These are phyloP conservation scores for Nakaseomyces nivariensis DNA, from an alignment of 1,139 yeast genomes.

Conservation along the genomic window DNA sequence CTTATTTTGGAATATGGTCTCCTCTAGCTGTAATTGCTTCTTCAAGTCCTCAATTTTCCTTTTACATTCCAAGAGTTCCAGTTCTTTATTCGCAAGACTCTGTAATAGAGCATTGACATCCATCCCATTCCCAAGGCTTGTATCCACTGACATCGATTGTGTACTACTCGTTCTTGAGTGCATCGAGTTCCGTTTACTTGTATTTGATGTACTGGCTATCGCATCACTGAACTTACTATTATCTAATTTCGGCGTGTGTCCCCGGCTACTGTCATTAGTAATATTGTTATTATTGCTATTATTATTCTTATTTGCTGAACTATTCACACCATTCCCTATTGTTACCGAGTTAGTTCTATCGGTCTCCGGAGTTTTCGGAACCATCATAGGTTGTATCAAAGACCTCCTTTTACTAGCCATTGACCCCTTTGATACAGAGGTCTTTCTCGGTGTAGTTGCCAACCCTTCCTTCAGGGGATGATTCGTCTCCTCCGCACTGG, in stretches of 20 bases:
- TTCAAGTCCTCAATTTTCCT: slow-evolving; percentile 27
- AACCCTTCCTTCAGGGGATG: slow-evolving; percentile 8
- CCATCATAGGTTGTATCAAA: slow-evolving; percentile 25
- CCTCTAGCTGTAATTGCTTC: slow-evolving; percentile 19
- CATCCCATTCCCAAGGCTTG: slow-evolving; percentile 3
- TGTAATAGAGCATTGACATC: slow-evolving; percentile 16
- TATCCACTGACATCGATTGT: not conserved
- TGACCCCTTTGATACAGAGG: slow-evolving; percentile 6
- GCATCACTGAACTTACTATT: slow-evolving; percentile 3
- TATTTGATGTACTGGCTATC: not conserved
- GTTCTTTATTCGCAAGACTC: slow-evolving; percentile 27
- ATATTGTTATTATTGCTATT: no score
- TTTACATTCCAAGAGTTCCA: slow-evolving; percentile 27
- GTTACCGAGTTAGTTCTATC: slow-evolving; percentile 11
- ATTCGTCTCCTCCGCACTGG: slow-evolving; percentile 7
- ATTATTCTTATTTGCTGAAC: not conserved
- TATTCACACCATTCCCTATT: not conserved
- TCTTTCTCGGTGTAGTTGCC: slow-evolving; percentile 1
- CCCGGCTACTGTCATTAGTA: not conserved
- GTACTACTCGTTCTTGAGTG: slow-evolving; percentile 9
- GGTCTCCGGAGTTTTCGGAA: slow-evolving; percentile 9
- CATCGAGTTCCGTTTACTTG: not conserved
- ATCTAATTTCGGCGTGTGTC: not conserved
- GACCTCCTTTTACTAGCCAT: slow-evolving; percentile 22
- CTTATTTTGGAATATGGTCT: slow-evolving; percentile 16